These are phyloP conservation scores for Hippophae gyantsensis DNA, from an alignment of 306 rosid species.

Conservation along the genomic window DNA sequence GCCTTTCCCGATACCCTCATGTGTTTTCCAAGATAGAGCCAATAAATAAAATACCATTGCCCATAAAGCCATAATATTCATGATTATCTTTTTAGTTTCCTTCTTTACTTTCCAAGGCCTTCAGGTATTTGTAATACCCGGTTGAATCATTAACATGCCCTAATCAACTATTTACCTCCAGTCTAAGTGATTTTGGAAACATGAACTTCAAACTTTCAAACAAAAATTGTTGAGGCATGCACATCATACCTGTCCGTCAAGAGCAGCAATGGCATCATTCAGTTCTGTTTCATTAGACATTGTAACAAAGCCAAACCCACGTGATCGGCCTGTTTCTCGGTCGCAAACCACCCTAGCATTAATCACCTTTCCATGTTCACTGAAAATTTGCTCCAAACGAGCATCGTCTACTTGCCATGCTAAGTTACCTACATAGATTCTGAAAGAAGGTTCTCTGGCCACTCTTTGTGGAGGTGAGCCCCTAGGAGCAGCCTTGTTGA, in stretches of 20 bases:
- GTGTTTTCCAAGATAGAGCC: too few relatives aligned
- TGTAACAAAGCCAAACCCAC: constrained; percentile 77
- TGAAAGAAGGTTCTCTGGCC: constrained; percentile 16
- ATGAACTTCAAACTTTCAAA: not conserved
- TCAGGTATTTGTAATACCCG: too few relatives aligned
- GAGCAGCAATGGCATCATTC: constrained; percentile 69
- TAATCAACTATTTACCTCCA: not conserved
- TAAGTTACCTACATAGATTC: constrained; percentile 28
- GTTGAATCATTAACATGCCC: too few relatives aligned
- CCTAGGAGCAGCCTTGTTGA: constrained; percentile 41
- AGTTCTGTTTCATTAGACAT: constrained; percentile 49
- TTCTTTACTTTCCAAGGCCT: too few relatives aligned
- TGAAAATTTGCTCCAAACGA: constrained; percentile 63
- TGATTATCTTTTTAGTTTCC: too few relatives aligned
- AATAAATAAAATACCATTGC: too few relatives aligned
- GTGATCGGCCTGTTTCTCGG: constrained; percentile 71
- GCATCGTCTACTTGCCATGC: constrained; percentile 54
- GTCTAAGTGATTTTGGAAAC: not conserved
- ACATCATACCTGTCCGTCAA: constrained; percentile 69
- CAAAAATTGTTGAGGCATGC: constrained; percentile 7
- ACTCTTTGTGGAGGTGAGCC: constrained; percentile 31
- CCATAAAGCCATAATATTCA: too few relatives aligned
- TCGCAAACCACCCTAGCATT: constrained; percentile 57
- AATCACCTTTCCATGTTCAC: constrained; percentile 69
- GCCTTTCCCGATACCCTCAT: too few relatives aligned